Evolutionary conservation across 345 rosid genomes (phyloP).

Genomic region (Boechera retrofracta): DNA sequence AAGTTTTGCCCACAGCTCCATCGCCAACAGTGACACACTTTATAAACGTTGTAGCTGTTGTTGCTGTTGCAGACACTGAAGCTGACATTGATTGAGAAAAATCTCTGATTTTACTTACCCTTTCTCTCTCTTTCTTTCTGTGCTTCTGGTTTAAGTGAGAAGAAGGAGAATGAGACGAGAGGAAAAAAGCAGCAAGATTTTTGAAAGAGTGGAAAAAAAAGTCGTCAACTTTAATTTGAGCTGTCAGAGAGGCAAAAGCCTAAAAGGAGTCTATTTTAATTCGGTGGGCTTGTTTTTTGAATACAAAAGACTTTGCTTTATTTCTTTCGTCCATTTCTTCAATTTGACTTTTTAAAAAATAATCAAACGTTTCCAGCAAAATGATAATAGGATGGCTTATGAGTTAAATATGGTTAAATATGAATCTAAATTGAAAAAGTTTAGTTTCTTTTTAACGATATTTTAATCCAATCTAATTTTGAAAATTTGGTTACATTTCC

Average conservation of each 20-base stretch:
- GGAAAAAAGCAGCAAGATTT: slow-evolving; percentile 33
- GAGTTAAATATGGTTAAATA: background rate
- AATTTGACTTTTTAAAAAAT: slow-evolving; percentile 1
- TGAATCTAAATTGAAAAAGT: background rate
- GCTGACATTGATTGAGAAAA: slow-evolving; percentile 38
- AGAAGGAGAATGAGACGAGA: slow-evolving; percentile 20
- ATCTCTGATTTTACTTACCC: background rate
- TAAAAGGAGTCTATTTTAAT: slow-evolving; percentile 17
- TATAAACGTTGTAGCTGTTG: slow-evolving; percentile 40
- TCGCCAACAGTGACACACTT: slow-evolving; percentile 51
- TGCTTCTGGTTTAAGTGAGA: slow-evolving; percentile 37
- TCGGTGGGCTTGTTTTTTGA: slow-evolving; percentile 11
- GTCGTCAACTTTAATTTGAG: slow-evolving; percentile 67
- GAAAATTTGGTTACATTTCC: background rate
- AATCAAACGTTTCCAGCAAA: background rate
- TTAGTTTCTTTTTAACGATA: too few relatives aligned
- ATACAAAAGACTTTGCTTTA: slow-evolving; percentile 21
- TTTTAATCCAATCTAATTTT: too few relatives aligned
- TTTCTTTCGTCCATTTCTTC: slow-evolving; percentile 18
- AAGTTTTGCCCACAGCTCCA: slow-evolving; percentile 51
- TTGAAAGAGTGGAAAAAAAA: slow-evolving; percentile 25
- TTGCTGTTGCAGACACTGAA: slow-evolving; percentile 36
- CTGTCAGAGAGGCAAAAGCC: slow-evolving; percentile 57
- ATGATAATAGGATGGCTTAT: background rate
- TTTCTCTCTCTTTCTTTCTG: background rate